phyloP scores from a whole-genome alignment of 2,329 filamentous ascomycete species.

The Colletotrichum orbiculare region DNA sequence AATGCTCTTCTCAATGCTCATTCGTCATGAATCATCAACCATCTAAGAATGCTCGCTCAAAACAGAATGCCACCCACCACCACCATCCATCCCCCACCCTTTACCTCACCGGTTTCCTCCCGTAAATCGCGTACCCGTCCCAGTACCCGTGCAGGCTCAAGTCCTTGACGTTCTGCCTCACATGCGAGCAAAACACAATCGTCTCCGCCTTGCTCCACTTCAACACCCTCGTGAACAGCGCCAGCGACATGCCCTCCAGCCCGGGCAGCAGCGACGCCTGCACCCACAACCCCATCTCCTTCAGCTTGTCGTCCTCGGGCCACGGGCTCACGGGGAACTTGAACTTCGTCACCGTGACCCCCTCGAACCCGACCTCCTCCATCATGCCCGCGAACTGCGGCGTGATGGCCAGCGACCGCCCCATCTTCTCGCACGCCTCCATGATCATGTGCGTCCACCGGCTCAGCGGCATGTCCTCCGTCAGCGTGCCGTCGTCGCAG shows the following conservation, averaged over 20 bases:
- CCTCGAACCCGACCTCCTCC: slow-evolving; percentile 43
- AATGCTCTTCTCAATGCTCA: no score
- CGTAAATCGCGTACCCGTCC: slow-evolving; percentile 28
- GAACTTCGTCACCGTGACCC: slow-evolving; percentile 41
- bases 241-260: slow-evolving; percentile 39
- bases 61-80: no score
- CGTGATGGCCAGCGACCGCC: slow-evolving; percentile 32
- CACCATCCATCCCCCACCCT: neutral
- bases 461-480: slow-evolving; percentile 37
- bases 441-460: slow-evolving; percentile 58
- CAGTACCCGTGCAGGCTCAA: slow-evolving; percentile 43
- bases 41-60: no score
- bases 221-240: slow-evolving; percentile 40
- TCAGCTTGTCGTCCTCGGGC: slow-evolving; percentile 54
- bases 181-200: slow-evolving; percentile 40
- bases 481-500: slow-evolving; percentile 44
- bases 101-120: slow-evolving; percentile 15
- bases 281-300: slow-evolving; percentile 47
- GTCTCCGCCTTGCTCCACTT: slow-evolving; percentile 40
- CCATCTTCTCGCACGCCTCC: slow-evolving; percentile 21
- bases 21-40: no score
- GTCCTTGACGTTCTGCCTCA: slow-evolving; percentile 41
- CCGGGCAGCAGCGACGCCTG: slow-evolving; percentile 39
- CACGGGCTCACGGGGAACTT: slow-evolving; percentile 53
- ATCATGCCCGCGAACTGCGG: slow-evolving; percentile 37